phyloP scores from a whole-genome alignment of 306 rosid species.

The Bauhinia variegata region DNA sequence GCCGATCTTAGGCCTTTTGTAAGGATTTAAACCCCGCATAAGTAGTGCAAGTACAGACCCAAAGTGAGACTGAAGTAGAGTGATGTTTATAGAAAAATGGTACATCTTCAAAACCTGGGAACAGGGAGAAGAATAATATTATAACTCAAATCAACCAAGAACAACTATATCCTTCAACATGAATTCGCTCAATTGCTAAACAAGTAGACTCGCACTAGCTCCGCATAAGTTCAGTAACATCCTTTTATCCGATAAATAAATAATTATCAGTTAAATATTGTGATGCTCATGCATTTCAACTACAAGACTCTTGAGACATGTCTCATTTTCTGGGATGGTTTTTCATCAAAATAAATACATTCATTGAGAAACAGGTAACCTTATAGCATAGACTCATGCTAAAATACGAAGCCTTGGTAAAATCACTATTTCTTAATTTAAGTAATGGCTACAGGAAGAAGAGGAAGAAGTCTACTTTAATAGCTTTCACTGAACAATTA shows the following conservation, averaged over 20 bases:
- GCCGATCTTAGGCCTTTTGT: conserved; percentile 71
- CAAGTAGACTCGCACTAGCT: no score
- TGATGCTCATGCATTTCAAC: not conserved
- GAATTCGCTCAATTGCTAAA: no score
- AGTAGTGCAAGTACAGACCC: conserved; percentile 68
- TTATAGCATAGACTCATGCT: not conserved
- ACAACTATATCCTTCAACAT: no score
- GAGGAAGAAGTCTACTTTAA: not conserved
- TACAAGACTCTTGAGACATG: not conserved
- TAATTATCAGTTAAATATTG: no score
- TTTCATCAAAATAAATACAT: not conserved
- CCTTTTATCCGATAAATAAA: no score
- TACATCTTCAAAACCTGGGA: conserved; percentile 82
- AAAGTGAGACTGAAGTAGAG: conserved; percentile 66
- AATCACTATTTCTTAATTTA: not conserved
- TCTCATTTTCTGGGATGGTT: not conserved
- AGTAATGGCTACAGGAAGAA: not conserved
- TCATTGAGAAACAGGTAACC: not conserved
- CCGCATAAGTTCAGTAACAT: no score
- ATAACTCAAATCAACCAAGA: no score
- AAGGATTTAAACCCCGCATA: conserved; percentile 86
- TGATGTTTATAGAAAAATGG: conserved; percentile 74
- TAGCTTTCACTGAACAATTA: no score
- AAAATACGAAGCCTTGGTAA: not conserved
- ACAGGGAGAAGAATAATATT: conserved; percentile 14